Percentiles rank a stretch among this genome's conserved stretches.
Conservation (phyloP, 2,329 filamentous ascomycete genomes). For the Mycogone perniciosa region DNA sequence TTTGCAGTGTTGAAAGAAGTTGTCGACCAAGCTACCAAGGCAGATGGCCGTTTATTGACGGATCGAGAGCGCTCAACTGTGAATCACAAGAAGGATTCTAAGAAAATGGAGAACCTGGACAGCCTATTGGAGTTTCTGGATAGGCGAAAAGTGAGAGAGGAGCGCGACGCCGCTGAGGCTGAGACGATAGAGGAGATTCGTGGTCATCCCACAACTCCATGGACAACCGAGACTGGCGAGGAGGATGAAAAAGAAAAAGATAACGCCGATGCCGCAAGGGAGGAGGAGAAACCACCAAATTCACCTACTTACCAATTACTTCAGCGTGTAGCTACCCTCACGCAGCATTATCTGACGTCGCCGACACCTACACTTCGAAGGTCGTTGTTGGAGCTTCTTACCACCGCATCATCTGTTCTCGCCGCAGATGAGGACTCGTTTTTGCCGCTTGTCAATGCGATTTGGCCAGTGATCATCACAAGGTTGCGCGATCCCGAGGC, state of each 20-base stretch:
- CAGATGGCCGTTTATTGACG: slow-evolving; percentile 42
- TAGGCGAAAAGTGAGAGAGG: slow-evolving; percentile 39
- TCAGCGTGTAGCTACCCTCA: slow-evolving; percentile 72
- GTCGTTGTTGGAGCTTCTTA: slow-evolving; percentile 70
- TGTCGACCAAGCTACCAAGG: slow-evolving; percentile 71
- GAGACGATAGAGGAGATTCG: slow-evolving; percentile 22
- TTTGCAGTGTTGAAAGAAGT: slow-evolving; percentile 79
- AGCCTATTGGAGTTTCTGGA: slow-evolving; percentile 54
- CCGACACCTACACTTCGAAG: slow-evolving; percentile 72
- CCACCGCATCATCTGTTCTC: slow-evolving; percentile 65
- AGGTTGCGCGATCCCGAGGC: slow-evolving; percentile 60
- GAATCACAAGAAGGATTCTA: slow-evolving; percentile 37
- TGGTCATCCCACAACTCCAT: slow-evolving; percentile 30
- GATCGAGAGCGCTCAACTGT: slow-evolving; percentile 29
- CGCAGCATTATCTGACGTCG: slow-evolving; percentile 85
- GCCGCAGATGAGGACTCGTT: slow-evolving; percentile 74
- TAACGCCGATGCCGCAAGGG: slow-evolving; percentile 28
- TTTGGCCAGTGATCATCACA: slow-evolving; percentile 79
- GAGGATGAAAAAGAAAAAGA: slow-evolving; percentile 29
- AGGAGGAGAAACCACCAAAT: slow-evolving; percentile 54
- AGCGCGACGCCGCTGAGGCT: slow-evolving; percentile 32
- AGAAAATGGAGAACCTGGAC: slow-evolving; percentile 31
- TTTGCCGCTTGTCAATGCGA: slow-evolving; percentile 78
- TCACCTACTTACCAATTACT: slow-evolving; percentile 78
- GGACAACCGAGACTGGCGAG: slow-evolving; percentile 32